Percentiles rank a stretch among this genome's conserved stretches.
These are phyloP conservation scores for Hymenoscyphus fructigenus DNA, from an alignment of 2,329 filamentous ascomycete genomes.

Conservation along the genomic window DNA sequence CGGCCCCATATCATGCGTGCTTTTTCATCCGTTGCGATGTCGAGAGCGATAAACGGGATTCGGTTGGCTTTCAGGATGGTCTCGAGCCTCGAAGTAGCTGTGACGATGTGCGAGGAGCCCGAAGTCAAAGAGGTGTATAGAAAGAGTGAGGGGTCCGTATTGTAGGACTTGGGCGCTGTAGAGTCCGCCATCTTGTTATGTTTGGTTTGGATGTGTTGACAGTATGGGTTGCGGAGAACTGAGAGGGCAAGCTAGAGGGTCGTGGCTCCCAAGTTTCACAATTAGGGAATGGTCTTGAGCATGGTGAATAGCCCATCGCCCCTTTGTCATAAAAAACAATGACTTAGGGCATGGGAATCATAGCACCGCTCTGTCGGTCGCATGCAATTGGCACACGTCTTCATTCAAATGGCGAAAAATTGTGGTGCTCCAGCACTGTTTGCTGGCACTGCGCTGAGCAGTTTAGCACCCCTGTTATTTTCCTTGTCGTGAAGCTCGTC, in stretches of 20 bases:
- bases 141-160: slow-evolving; percentile 72
- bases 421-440: not conserved
- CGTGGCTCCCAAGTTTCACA: slow-evolving; percentile 22
- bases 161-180: slow-evolving; percentile 35
- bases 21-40: slow-evolving; percentile 86
- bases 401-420: not conserved
- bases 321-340: slow-evolving; percentile 6
- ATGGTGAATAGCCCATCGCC: slow-evolving; percentile 15
- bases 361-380: not conserved
- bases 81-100: slow-evolving; percentile 91
- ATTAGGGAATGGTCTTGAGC: too few species aligned
- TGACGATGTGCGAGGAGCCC: slow-evolving; percentile 93
- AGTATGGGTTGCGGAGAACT: not conserved
- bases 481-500: not conserved
- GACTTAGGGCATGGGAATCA: not conserved
- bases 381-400: slow-evolving; percentile 15
- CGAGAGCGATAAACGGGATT: slow-evolving; percentile 88
- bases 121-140: slow-evolving; percentile 96
- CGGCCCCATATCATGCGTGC: slow-evolving; percentile 87
- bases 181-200: slow-evolving; percentile 34
- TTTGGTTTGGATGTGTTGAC: slow-evolving; percentile 6
- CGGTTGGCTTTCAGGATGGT: slow-evolving; percentile 94
- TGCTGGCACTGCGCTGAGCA: not conserved
- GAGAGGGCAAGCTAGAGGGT: not conserved
- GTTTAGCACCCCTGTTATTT: not conserved